phyloP scores from a whole-genome alignment of 768 basidiomycete genomes.

The Suillus sp. region DNA sequence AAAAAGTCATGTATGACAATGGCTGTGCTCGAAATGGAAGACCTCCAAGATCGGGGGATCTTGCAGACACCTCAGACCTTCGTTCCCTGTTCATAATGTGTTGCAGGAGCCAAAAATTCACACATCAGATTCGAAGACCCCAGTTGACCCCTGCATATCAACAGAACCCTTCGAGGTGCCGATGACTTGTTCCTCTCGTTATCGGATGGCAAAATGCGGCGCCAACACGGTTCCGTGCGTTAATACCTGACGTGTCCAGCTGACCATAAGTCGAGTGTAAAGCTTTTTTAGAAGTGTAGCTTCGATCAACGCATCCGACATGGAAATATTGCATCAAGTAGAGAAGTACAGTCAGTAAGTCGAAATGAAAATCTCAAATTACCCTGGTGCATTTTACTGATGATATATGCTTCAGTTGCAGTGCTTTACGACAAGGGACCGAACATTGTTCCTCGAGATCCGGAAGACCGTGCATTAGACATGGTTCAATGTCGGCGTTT shows the following conservation, averaged over 20 bases:
- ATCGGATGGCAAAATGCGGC: not conserved
- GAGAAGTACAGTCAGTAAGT: not conserved
- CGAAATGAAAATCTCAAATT: not conserved
- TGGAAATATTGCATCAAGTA: not conserved
- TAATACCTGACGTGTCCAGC: not conserved
- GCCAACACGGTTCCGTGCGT: not conserved
- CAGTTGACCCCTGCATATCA: not conserved
- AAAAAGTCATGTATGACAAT: not conserved
- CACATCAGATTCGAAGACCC: slow-evolving; percentile 1
- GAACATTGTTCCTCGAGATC: not conserved
- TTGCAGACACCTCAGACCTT: not conserved
- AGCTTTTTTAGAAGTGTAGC: slow-evolving; percentile 2
- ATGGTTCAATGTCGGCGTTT: not conserved
- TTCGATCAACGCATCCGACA: not conserved
- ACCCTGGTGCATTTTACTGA: not conserved
- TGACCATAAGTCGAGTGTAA: not conserved
- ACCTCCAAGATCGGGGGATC: not conserved
- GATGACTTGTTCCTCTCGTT: not conserved
- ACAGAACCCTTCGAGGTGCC: not conserved
- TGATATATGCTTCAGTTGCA: not conserved
- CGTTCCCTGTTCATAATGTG: not conserved
- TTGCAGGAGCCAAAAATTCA: not conserved
- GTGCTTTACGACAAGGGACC: not conserved
- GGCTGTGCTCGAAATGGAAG: not conserved
- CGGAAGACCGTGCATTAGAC: not conserved